Conservation (phyloP, 176 grass and related monocot species). For the Oryza brachyantha region DNA sequence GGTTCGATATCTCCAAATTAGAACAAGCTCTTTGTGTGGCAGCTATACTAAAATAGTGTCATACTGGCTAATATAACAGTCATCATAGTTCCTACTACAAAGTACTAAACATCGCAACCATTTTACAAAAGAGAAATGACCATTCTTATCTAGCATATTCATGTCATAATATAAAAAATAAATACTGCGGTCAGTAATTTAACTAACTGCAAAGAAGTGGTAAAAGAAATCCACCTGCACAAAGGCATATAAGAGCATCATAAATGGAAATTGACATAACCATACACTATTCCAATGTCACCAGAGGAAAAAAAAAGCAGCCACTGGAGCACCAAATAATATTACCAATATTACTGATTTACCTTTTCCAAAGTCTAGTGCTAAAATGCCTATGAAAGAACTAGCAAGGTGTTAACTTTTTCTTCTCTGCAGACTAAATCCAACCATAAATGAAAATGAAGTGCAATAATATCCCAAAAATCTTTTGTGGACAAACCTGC, state of each 20-base stretch:
- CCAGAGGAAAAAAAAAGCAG: not conserved
- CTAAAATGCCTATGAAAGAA: not conserved
- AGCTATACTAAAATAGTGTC: not conserved
- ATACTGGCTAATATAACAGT: not conserved
- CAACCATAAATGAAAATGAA: constrained; percentile 11
- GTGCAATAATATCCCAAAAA: not conserved
- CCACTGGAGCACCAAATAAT: not conserved
- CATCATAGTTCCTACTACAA: not conserved
- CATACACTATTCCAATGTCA: not conserved
- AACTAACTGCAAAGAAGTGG: not conserved
- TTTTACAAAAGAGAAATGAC: not conserved
- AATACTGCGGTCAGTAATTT: not conserved
- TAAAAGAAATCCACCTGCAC: not conserved
- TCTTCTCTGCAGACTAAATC: not conserved
- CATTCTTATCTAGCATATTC: not conserved
- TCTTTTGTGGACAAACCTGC: not conserved
- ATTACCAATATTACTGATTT: not conserved
- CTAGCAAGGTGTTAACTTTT: not conserved
- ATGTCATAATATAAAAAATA: not conserved
- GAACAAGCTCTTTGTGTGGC: not conserved
- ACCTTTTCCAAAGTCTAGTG: not conserved
- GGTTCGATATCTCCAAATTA: not conserved
- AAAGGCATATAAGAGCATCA: not conserved
- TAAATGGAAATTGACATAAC: not conserved
- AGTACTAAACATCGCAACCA: not conserved